Evolutionary conservation across 116 monocot species (phyloP), one percentile per base, ranked within the genome.

Genomic region (Cymodocea nodosa): DNA sequence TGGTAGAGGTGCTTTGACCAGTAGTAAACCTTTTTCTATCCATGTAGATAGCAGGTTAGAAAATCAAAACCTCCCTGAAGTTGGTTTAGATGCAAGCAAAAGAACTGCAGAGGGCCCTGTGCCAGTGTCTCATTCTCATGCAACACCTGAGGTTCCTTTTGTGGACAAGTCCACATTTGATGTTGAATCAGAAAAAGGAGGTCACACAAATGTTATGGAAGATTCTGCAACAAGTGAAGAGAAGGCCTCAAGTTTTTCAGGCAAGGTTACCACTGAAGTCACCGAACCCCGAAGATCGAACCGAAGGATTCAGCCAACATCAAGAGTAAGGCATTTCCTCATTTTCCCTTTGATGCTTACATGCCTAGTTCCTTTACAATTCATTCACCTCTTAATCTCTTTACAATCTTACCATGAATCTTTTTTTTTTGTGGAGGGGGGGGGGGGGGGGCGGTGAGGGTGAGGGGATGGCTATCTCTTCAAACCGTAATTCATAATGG

Each of bases 301-400:
- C 65, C 85, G 98, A 5, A 87, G 79, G 70, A 98, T 98, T 67
- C 98, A 98, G 62, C 98, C 98, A 34, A 98, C 98, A 12, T 86
- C 92, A 64, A 82, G 92, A 79, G 98, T 98, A 75, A 87, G 78
- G 12, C 12, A 50, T 4, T 17, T 23, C 6, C 4, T 55, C 49
- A 20, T 71, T 51, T 20, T 18, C 61, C 30, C 35, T 40, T 24
- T 62, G 34, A 53, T 39, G 14, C 24, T 50, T 50, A 30, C 25
- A 35, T 24, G 52, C 12, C 9, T 24, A 18, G 16, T 22, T 48
- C 2, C 12, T 25, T 8, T 59, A 23, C 22, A 14, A 48, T 40
- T 2, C 64, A 48, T 2, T 44, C 49, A 10, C 14, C 13, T 66
- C 23, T 1, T 30, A 30, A 30, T 30, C 30, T 30, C 49, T 63